These are phyloP conservation scores for Limnanthes douglasii DNA, from an alignment of 345 rosid genomes.

Conservation along the genomic window DNA sequence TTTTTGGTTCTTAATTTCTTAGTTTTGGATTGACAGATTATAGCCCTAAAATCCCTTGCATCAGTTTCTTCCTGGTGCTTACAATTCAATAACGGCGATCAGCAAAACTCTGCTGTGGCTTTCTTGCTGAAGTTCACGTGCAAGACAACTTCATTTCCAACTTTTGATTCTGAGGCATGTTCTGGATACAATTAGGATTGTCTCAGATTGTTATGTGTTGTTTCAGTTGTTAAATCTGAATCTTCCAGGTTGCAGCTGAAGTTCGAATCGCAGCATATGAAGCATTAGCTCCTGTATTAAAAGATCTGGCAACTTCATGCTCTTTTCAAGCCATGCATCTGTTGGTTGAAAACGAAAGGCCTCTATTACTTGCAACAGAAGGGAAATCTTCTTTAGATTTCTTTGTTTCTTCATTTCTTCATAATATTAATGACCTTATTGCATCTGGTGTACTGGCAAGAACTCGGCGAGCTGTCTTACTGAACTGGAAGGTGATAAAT, in stretches of 20 bases:
- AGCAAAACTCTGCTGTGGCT: constrained; percentile 25
- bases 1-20: constrained; percentile 5
- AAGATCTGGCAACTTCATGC: constrained; percentile 28
- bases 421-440: constrained; percentile 57
- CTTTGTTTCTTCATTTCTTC: constrained; percentile 51
- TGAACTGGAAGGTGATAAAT: constrained; percentile 70
- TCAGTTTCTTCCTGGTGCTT: constrained; percentile 40
- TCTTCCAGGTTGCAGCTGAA: constrained; percentile 54
- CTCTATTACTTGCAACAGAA: constrained; percentile 16
- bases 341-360: constrained; percentile 21
- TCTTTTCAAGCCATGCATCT: constrained; percentile 37
- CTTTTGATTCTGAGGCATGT: constrained; percentile 47
- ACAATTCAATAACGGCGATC: constrained; percentile 19
- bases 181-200: too few relatives aligned
- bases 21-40: constrained; percentile 34
- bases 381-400: constrained; percentile 41
- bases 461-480: constrained; percentile 59
- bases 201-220: too few relatives aligned
- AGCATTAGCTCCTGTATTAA: constrained; percentile 43
- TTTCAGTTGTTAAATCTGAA: too few relatives aligned
- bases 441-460: constrained; percentile 54
- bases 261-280: constrained; percentile 67
- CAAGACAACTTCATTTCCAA: constrained; percentile 33
- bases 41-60: constrained; percentile 43
- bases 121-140: constrained; percentile 57